Base-by-base conservation (phyloP, 495 filamentous ascomycete genomes). In the Aspergillus sclerotiicarbonarius region DNA sequence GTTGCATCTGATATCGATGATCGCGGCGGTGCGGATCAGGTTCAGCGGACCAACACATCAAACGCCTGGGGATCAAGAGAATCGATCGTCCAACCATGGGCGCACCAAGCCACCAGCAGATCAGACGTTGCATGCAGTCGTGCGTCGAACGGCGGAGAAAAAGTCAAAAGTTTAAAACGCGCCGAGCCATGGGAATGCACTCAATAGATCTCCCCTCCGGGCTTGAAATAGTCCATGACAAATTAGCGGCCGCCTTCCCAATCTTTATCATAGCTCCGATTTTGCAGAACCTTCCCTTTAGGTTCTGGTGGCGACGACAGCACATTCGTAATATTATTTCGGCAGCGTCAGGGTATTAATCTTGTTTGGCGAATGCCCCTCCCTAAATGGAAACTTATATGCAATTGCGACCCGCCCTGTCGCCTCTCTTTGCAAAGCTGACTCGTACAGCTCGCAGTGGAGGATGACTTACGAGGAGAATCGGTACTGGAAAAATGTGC, bases 401-500 rank as follows among this genome's bases (percentile, higher is more conserved):
- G 51, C 32, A 53, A 51, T 39, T 32, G 46, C 31, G 41, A 29
- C 31, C 13, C 31, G 47, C 47, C 47, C 21, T 25, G 47, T 16
- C 29, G 47, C 15, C 25, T 46, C 21, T 33, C n/a, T 25, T 32
- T 15, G 16, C 29, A 32, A 31, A n/a, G 25, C 47, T 50, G 47
- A 50, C 47, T 50, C 47, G 47, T 15, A 50, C 47, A 50, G 47
- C 49, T 30, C 16, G 29, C 48, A n/a, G 49, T 52, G 55, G 39
- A 58, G 46, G 37, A 58, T 62, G 54, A 31, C 60, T 49, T 54
- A 20, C 50, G 57, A 63, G 32, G 31, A 63, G 19, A 54, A 50
- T 18, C 29, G 21, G 51, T 60, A 66, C 39, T 66, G 63, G 63
- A 62, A 58, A 37, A 59, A 63, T 41, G 60, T 58, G 7, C 51